Conservation (phyloP, 495 filamentous ascomycete genomes). For the Letharia lupina region DNA sequence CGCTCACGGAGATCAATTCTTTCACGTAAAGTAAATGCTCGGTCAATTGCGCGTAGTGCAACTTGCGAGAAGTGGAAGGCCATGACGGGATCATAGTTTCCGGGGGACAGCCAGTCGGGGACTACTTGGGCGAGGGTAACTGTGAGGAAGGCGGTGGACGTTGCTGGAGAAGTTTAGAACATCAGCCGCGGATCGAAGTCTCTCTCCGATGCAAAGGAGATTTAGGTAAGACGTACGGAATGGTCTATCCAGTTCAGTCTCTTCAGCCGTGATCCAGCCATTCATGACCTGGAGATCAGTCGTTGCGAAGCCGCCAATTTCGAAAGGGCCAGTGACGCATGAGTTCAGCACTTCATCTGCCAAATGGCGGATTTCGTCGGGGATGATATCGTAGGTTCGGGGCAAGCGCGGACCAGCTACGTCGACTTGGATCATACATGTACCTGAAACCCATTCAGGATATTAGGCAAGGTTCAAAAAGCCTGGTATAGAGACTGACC, state of each 20-base stretch:
- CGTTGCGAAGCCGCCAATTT: slow-evolving; percentile 7
- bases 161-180: neutral
- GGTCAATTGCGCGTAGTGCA: neutral
- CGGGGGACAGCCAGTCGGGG: slow-evolving; percentile 11
- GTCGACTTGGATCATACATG: slow-evolving; percentile 6
- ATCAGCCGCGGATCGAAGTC: neutral
- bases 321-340: neutral
- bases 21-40: neutral
- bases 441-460: neutral
- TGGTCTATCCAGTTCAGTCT: neutral
- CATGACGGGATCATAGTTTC: slow-evolving; percentile 1
- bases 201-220: neutral
- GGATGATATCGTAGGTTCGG: neutral
- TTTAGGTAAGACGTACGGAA: neutral
- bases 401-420: slow-evolving; percentile 6
- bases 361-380: neutral
- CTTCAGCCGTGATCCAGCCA: slow-evolving; percentile 1
- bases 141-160: slow-evolving; percentile 2
- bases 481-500: neutral
- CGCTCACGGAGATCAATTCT: slow-evolving; percentile 1
- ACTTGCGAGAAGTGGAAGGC: neutral
- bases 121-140: neutral
- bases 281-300: slow-evolving; percentile 1
- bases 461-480: neutral
- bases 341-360: neutral